Evolutionary conservation across 805 yeast genomes (phyloP).

Genomic region (Yarrowia sp.): DNA sequence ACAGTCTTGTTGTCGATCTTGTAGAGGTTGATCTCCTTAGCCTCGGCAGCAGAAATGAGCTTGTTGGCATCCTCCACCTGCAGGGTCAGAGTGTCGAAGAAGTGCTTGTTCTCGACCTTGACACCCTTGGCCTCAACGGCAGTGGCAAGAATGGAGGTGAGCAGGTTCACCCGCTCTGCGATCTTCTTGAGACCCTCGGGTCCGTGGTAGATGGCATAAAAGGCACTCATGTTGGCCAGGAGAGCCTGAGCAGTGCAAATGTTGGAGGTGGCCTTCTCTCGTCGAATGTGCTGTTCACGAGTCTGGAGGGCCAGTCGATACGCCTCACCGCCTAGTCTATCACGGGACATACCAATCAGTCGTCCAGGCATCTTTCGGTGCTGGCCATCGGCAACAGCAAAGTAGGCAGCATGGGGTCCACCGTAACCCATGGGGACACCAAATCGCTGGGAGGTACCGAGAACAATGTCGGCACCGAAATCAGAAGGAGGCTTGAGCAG

Average conservation of each 20-base stretch:
- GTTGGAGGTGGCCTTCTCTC: conserved; percentile 97
- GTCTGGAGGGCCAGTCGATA: conserved; percentile 92
- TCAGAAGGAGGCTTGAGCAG: conserved; percentile 77
- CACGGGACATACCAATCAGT: conserved; percentile 88
- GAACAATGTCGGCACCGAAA: conserved; percentile 87
- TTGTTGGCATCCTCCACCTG: conserved; percentile 34
- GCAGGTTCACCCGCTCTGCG: conserved; percentile 70
- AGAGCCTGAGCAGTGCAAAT: conserved; percentile 98
- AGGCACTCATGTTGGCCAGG: conserved; percentile 90
- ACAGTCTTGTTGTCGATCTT: conserved; percentile 59
- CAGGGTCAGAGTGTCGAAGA: conserved; percentile 86
- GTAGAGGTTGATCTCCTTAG: conserved; percentile 72
- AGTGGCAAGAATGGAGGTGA: conserved; percentile 67
- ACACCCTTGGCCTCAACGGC: conserved; percentile 48
- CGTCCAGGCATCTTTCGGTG: conserved; percentile 96
- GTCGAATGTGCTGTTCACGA: conserved; percentile 95
- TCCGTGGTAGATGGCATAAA: conserved; percentile 96
- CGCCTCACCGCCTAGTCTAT: conserved; percentile 85
- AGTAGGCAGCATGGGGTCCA: conserved; percentile 98
- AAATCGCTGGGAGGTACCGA: conserved; percentile 91
- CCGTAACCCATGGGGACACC: conserved; percentile 98
- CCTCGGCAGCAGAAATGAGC: conserved; percentile 43
- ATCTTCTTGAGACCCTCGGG: conserved; percentile 78
- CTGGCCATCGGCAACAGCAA: conserved; percentile 74
- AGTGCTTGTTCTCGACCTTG: conserved; percentile 53